A percentile compares a stretch with the other conserved stretches of the same genome.
Evolutionary conservation across 2,329 filamentous ascomycete genomes (phyloP).

Genomic region (Epichloe sp.): DNA sequence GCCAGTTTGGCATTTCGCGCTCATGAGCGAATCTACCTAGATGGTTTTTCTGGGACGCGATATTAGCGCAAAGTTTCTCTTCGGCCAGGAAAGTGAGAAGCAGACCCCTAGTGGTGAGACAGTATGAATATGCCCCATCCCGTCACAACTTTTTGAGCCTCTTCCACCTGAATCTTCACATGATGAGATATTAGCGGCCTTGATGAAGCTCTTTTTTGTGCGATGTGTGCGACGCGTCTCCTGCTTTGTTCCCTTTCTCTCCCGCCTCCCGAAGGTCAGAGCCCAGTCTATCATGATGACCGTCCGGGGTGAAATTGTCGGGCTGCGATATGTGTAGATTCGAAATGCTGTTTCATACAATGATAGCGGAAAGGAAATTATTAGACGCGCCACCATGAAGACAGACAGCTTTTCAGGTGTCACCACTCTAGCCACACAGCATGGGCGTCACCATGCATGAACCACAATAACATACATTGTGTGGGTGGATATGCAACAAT

Average conservation of each 20-base stretch:
- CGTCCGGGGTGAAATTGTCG: neutral
- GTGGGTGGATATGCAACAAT: no score
- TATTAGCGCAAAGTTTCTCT: no score
- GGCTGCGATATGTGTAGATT: neutral
- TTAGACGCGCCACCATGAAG: no score
- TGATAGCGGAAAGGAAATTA: no score
- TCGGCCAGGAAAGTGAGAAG: neutral
- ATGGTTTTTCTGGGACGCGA: slow-evolving; percentile 6
- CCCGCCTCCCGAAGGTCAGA: neutral
- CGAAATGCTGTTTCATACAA: no score
- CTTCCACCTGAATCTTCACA: neutral
- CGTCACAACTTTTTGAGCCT: neutral
- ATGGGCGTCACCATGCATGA: no score
- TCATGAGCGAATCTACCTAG: slow-evolving; percentile 6
- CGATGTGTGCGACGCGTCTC: neutral
- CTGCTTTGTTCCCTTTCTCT: neutral
- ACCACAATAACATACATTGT: no score
- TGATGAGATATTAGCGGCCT: neutral
- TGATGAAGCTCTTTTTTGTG: neutral
- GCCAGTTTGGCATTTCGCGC: slow-evolving; percentile 6
- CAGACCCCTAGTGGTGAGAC: neutral
- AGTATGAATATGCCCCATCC: neutral
- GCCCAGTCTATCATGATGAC: slow-evolving; percentile 1
- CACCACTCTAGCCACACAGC: no score
- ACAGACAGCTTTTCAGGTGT: no score